Conservation (phyloP, 768 basidiomycete genomes). For the Phlebiopsis gigantea region DNA sequence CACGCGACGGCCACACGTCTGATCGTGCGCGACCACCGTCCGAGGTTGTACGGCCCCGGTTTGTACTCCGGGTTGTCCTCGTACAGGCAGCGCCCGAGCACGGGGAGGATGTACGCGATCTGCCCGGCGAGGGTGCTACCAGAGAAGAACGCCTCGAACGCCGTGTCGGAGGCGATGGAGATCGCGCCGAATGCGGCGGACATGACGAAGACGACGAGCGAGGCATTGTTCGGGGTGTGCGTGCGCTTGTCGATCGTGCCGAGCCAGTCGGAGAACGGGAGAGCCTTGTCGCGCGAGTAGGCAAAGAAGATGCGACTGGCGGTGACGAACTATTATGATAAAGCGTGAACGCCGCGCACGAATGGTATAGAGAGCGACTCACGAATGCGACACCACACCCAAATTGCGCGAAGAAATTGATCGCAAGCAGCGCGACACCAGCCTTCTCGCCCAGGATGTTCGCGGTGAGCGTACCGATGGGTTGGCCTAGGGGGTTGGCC, state of each 20-base stretch:
- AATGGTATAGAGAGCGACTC: background rate
- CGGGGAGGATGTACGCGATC: constrained; percentile 15
- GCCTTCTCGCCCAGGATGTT: constrained; percentile 12
- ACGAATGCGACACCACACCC: constrained; percentile 17
- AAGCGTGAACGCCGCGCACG: background rate
- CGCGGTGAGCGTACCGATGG: constrained; percentile 13
- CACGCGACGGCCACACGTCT: constrained; percentile 16
- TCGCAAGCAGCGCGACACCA: constrained; percentile 13
- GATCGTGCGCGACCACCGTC: constrained; percentile 12
- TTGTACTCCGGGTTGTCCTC: constrained; percentile 15
- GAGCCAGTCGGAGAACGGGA: constrained; percentile 15
- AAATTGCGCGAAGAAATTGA: constrained; percentile 15
- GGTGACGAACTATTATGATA: constrained; percentile 12
- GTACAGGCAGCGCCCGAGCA: constrained; percentile 15
- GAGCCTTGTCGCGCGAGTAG: constrained; percentile 15
- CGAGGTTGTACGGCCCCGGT: constrained; percentile 19
- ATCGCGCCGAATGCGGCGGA: constrained; percentile 15
- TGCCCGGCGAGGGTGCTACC: constrained; percentile 15
- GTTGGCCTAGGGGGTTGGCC: constrained; percentile 14
- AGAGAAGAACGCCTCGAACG: constrained; percentile 16
- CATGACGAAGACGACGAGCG: constrained; percentile 11
- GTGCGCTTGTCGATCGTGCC: constrained; percentile 11
- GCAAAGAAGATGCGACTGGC: constrained; percentile 17
- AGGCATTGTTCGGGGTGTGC: constrained; percentile 16
- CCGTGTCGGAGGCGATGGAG: constrained; percentile 12